phyloP scores from a whole-genome alignment of 2,329 filamentous ascomycete genomes.

The Pleurostoma richardsiae region DNA sequence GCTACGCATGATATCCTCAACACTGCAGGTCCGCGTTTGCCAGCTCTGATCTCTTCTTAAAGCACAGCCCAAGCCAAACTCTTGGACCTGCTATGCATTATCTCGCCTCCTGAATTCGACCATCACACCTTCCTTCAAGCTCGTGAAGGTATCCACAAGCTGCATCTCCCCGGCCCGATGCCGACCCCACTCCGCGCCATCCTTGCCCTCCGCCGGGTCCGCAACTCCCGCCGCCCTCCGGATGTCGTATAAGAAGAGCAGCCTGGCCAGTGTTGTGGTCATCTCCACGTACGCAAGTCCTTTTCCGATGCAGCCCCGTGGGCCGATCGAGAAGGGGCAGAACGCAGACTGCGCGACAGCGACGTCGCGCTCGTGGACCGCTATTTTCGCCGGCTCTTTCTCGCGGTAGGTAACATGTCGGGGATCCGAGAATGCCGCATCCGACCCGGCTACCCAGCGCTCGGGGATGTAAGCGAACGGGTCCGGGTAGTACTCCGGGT shows the following conservation, averaged over 20 bases:
- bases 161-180: conserved; percentile 59
- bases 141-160: conserved; percentile 68
- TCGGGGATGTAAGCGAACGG: conserved; percentile 58
- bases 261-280: conserved; percentile 55
- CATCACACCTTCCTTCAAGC: conserved; percentile 65
- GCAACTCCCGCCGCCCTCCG: conserved; percentile 40
- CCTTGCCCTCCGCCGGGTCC: conserved; percentile 48
- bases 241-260: conserved; percentile 58
- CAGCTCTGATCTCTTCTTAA: too few species aligned
- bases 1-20: too few species aligned
- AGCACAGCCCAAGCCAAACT: too few species aligned
- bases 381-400: conserved; percentile 26
- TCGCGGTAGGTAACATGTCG: too few species aligned
- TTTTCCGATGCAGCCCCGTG: conserved; percentile 69
- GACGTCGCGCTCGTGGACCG: conserved; percentile 44
- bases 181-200: conserved; percentile 46
- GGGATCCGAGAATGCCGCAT: conserved; percentile 8
- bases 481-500: conserved; percentile 54
- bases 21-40: too few species aligned
- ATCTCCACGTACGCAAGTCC: conserved; percentile 64
- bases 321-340: conserved; percentile 68
- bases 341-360: conserved; percentile 61
- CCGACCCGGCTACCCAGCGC: conserved; percentile 54
- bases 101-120: conserved; percentile 50
- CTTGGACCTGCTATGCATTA: too few species aligned